Base-by-base conservation (phyloP, 2,329 filamentous ascomycete genomes). In the Hansfordia pulvinata region DNA sequence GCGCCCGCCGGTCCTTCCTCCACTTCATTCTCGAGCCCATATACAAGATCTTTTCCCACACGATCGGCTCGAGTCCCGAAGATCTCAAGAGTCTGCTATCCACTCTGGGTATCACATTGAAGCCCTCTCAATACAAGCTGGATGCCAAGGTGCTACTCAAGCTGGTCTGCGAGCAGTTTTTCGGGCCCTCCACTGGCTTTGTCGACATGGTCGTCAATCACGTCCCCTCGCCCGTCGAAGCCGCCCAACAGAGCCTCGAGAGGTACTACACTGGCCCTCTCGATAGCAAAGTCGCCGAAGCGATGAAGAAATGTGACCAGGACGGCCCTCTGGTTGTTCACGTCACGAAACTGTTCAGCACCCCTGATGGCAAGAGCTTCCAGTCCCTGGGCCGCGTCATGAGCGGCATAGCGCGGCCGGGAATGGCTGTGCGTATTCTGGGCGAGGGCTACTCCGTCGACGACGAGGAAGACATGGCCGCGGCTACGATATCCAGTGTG, bases 31-130 rank as follows among this genome's bases (percentile, higher is more conserved):
- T 98, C 25, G 90, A 98, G 49, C 90, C 90, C 11, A 85, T 98
- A 39, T 98, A 98, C 67, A 98, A 98, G 54, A 66, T 98, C 21
- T 96, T 88, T 50, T 88, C 85, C 10, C 84, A 94, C 49, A 92
- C 86, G 4, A 83, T 98, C 44, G 92, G 85, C 46, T 80, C 92
- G 47, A 88, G 76, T 42, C 81, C 88, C 0, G 76, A 83, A 29
- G 81, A 93, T 40, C 59, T 98, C 32, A 85, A 80, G 44, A 66
- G 67, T 24, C 90, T 85, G 0, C 57, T 98, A 30, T 74, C 69
- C 11, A 74, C 72, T 12, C 62, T 98, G 8, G 84, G 85, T 9
- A 93, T 98, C 41, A 56, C 64, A 12, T 58, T 98, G 35, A 98
- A 96, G 56, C 88, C 90, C 4, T 86, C 84, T 6, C 85, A 96